phyloP scores from a whole-genome alignment of 768 basidiomycete genomes.

The Suillus occidentalis region DNA sequence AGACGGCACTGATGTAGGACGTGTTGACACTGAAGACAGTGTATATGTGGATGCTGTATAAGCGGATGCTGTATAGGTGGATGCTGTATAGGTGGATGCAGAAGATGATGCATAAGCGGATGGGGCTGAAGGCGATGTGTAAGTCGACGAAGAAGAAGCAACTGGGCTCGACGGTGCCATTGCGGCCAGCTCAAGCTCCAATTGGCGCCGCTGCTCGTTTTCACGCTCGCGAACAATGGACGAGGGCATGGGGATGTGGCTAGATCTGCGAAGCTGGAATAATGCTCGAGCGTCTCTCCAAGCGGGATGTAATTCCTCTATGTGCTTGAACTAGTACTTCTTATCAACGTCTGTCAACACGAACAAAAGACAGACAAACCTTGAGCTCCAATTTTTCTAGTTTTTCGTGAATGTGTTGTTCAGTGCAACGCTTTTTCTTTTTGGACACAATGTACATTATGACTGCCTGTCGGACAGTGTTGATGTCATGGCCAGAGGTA shows the following conservation, averaged over 20 bases:
- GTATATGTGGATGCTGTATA: neutral
- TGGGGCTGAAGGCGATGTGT: neutral
- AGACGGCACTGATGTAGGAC: neutral
- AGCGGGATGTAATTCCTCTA: neutral
- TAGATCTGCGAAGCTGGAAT: neutral
- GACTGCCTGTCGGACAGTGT: neutral
- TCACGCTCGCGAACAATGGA: neutral
- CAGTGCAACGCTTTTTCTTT: neutral
- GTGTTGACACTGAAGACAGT: neutral
- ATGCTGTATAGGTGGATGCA: neutral
- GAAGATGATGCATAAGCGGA: neutral
- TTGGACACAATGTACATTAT: neutral
- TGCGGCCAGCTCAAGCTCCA: neutral
- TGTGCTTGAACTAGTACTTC: neutral
- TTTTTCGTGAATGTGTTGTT: neutral
- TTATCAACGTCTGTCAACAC: neutral
- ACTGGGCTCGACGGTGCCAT: neutral
- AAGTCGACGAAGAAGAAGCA: neutral
- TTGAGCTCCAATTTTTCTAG: neutral
- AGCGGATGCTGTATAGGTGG: no score
- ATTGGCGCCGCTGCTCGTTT: neutral
- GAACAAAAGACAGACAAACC: neutral
- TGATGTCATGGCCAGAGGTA: neutral
- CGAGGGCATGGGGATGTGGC: neutral
- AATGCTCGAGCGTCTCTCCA: constrained; percentile 1